Base-by-base conservation (phyloP, 2,329 filamentous ascomycete genomes). In the Paraconiothyrium sp. region DNA sequence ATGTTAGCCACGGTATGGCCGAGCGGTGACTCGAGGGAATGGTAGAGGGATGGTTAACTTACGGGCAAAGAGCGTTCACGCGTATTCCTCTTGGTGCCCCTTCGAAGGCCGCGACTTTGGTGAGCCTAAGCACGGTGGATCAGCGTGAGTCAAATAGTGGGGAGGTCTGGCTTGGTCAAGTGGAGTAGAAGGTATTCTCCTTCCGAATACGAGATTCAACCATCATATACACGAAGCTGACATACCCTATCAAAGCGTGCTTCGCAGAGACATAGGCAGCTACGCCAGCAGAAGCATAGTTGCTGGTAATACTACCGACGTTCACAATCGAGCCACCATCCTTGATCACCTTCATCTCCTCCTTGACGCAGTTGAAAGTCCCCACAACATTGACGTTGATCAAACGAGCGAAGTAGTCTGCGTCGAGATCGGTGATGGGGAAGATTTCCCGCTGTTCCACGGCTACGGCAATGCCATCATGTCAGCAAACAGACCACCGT, bases 11-110 rank as follows among this genome's bases (percentile, higher is more conserved):
- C 27, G 2, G 27, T 6, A 13, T 27, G 9, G 22, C 20, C 4
- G 44, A 7, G 6, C 16, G 20, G 8, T n/a, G 22, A n/a, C 24
- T 30, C 2, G 20, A 46, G 43, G 20, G n/a, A 20, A 11, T 46
- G 10, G 14, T 32, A 22, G 1, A 37, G 22, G 16, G 9, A 30
- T n/a, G n/a, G 24, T 43, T 30, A 2, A 60, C 62, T 55, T 52
- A 65, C 66, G 84, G 84, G 44, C 82, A 84, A 11, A 85, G 76
- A 0, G 80, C 81, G 63, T 85, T 85, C 41, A 79, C 78, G 56
- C 85, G 82, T 37, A 86, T 83, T 1, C 76, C 71, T n/a, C 81
- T 68, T 4, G 67, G 66, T 0, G 79, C 83, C 58, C 82, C 83
- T 44, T 86, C 84, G 11, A 84, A 57, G 0, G 83, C 83, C 0